Percentiles rank a stretch among this genome's conserved stretches.
These are phyloP conservation scores for Cutaneotrichosporon sp. DNA, from an alignment of 1,284 basidiomycete species.

Conservation along the genomic window DNA sequence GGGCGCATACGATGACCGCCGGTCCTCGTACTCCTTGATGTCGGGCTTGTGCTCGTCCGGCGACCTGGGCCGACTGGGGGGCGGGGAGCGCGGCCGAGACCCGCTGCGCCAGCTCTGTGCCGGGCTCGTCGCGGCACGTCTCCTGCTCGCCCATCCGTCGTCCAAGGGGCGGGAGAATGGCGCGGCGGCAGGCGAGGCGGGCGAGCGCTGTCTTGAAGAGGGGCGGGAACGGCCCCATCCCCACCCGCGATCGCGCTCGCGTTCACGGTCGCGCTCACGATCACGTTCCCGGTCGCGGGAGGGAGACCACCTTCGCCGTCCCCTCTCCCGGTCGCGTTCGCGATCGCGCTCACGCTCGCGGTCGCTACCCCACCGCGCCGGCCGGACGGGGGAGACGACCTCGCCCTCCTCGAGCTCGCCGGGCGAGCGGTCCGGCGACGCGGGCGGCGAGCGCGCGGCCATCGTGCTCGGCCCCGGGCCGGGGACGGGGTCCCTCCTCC, in stretches of 20 bases:
- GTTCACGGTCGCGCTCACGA: constrained; percentile 26
- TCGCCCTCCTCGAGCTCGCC: constrained; percentile 49
- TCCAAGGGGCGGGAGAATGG: constrained; percentile 8
- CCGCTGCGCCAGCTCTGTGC: constrained; percentile 11
- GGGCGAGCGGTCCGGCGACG: not conserved
- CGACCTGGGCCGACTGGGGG: constrained; percentile 7
- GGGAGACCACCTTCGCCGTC: constrained; percentile 1
- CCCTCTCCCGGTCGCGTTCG: not conserved
- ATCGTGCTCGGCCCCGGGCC: constrained; percentile 25
- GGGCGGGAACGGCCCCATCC: constrained; percentile 20
- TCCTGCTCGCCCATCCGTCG: constrained; percentile 18
- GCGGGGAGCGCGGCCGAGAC: constrained; percentile 2
- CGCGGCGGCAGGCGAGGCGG: constrained; percentile 6
- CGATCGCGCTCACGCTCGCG: constrained; percentile 10
- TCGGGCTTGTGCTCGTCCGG: constrained; percentile 9
- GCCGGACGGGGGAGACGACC: constrained; percentile 41
- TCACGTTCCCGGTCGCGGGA: constrained; percentile 27
- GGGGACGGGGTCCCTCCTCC: constrained; percentile 11
- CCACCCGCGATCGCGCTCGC: constrained; percentile 9
- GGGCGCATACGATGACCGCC: not conserved
- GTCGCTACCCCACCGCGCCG: constrained; percentile 19
- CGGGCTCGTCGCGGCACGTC: constrained; percentile 10
- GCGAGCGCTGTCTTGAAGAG: constrained; percentile 17
- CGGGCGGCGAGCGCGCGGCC: constrained; percentile 18
- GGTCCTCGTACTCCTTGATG: constrained; percentile 7